These are phyloP conservation scores for Cocos nucifera DNA, from an alignment of 176 grass and related monocot species.

Conservation along the genomic window DNA sequence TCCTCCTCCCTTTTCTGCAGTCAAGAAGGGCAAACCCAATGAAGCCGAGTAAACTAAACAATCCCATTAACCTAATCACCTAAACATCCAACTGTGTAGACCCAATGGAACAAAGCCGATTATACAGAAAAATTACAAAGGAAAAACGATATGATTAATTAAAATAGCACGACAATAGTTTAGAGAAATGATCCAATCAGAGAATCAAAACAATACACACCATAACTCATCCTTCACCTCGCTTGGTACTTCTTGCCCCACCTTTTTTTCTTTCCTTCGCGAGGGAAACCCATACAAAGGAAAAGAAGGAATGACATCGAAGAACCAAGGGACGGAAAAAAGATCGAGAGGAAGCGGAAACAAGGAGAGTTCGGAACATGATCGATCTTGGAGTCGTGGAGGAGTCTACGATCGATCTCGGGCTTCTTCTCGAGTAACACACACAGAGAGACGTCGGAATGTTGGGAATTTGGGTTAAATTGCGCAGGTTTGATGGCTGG, in stretches of 20 bases:
- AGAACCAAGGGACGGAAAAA: neutral
- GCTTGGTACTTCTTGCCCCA: slow-evolving; percentile 4
- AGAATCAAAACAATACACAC: too few species aligned
- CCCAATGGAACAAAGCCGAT: too few species aligned
- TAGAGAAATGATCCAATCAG: too few species aligned
- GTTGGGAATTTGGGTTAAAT: too few species aligned
- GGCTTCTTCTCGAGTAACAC: neutral
- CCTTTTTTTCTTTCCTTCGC: neutral
- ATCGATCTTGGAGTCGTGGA: slow-evolving; percentile 7
- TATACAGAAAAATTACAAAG: too few species aligned
- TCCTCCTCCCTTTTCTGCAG: slow-evolving; percentile 15
- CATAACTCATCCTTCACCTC: neutral
- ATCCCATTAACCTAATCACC: too few species aligned
- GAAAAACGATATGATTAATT: too few species aligned
- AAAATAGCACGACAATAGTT: too few species aligned
- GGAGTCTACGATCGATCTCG: neutral
- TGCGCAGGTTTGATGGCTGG: too few species aligned
- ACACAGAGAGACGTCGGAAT: neutral
- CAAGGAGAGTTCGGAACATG: neutral
- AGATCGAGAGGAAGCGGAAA: neutral
- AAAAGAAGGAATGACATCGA: neutral
- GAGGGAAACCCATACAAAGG: neutral
- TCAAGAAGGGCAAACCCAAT: neutral
- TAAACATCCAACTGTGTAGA: too few species aligned
- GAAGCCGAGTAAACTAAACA: too few species aligned